Conservation (phyloP, 1,284 basidiomycete genomes). For the Golubevia pallescens region DNA sequence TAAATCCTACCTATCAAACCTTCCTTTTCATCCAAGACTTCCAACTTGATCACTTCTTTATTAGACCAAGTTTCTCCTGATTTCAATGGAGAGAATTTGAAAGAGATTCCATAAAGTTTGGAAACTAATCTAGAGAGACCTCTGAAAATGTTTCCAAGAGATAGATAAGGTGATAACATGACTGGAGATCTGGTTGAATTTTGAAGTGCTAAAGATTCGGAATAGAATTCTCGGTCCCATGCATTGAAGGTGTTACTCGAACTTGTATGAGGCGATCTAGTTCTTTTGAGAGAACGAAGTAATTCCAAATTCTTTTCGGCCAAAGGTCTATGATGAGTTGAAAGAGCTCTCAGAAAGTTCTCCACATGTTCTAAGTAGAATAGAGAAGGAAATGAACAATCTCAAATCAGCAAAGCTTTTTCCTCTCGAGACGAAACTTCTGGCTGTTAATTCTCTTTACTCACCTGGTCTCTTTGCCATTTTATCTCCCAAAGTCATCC, state of each 20-base stretch:
- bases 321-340: constrained; percentile 38
- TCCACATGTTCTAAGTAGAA: constrained; percentile 25
- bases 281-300: constrained; percentile 33
- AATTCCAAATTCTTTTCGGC: constrained; percentile 35
- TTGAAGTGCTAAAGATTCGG: constrained; percentile 36
- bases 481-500: constrained; percentile 58
- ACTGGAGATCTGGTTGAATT: constrained; percentile 4
- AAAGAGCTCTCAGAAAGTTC: constrained; percentile 44
- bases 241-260: constrained; percentile 20
- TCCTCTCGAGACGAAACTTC: too few relatives aligned
- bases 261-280: constrained; percentile 1
- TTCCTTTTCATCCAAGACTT: constrained; percentile 85
- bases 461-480: constrained; percentile 46
- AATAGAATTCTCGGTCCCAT: constrained; percentile 60
- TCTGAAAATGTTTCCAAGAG: constrained; percentile 54
- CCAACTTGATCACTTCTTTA: constrained; percentile 81
- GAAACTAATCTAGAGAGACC: constrained; percentile 54
- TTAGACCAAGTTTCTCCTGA: constrained; percentile 87
- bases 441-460: too few relatives aligned
- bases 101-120: constrained; percentile 51
- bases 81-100: constrained; percentile 35
- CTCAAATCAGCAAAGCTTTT: too few relatives aligned
- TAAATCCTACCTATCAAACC: constrained; percentile 93
- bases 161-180: constrained; percentile 52
- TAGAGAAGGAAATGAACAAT: neutral